Evolutionary conservation across 139 green algal genomes (phyloP).

Genomic region (Coccomyxa sp.): DNA sequence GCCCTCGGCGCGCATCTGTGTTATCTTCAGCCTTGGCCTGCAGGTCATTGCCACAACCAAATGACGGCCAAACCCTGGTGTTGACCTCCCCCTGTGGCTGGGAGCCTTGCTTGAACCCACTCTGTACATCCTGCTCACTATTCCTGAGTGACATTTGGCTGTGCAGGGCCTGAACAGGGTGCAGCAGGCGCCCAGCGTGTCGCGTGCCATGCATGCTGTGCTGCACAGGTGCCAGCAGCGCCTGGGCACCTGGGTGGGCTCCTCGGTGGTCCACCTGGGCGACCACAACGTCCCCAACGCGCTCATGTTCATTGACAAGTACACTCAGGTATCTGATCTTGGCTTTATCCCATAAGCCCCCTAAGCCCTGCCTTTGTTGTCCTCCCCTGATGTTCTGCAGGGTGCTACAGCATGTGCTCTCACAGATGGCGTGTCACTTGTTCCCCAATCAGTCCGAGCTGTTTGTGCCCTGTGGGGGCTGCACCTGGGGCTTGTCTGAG

Average conservation of each 20-base stretch:
- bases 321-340: slow-evolving; percentile 63
- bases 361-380: not conserved
- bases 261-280: slow-evolving; percentile 87
- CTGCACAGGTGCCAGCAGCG: slow-evolving; percentile 68
- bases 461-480: too few species aligned
- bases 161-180: slow-evolving; percentile 91
- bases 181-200: slow-evolving; percentile 68
- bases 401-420: not conserved
- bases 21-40: too few species aligned
- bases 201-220: slow-evolving; percentile 68
- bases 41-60: too few species aligned
- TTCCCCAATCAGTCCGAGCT: not conserved
- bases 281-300: slow-evolving; percentile 96
- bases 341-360: not conserved
- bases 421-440: not conserved
- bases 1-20: too few species aligned
- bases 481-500: not conserved
- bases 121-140: too few species aligned
- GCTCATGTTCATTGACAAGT: slow-evolving; percentile 97
- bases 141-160: not conserved
- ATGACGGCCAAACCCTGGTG: too few species aligned
- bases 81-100: too few species aligned
- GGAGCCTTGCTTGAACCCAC: too few species aligned
- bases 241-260: slow-evolving; percentile 89
- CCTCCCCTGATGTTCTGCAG: not conserved